Evolutionary conservation across 169 alveolate species (phyloP).

Genomic region (Cryptosporidium viatorum): DNA sequence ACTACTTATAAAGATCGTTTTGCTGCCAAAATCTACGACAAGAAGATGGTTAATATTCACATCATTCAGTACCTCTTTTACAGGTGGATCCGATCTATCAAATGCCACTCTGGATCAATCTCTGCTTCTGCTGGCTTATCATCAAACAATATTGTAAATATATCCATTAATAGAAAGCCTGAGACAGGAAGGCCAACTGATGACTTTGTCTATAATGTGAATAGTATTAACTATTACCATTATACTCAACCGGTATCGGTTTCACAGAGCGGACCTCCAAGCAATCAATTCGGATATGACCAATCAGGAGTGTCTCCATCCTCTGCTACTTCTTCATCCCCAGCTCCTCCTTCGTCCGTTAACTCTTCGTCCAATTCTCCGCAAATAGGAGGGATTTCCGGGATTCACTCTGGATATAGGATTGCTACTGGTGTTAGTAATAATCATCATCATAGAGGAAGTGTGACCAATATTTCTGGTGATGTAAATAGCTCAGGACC

Average conservation of each 20-base stretch:
- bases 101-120: not conserved
- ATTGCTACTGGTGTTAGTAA: no score
- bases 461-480: not conserved
- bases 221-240: constrained; percentile 5
- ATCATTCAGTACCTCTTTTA: constrained; percentile 58
- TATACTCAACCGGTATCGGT: not conserved
- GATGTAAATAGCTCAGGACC: not conserved
- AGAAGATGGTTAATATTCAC: constrained; percentile 37
- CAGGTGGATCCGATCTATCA: constrained; percentile 65
- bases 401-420: not conserved
- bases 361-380: not conserved
- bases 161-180: constrained; percentile 15
- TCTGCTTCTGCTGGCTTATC: not conserved
- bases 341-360: not conserved
- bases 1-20: not conserved
- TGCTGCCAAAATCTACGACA: not conserved
- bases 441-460: not conserved
- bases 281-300: not conserved
- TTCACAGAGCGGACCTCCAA: not conserved
- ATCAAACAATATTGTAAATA: not conserved
- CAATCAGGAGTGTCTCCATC: not conserved
- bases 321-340: not conserved
- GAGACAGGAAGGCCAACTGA: constrained; percentile 65
- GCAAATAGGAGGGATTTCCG: not conserved
- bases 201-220: constrained; percentile 36